These are phyloP conservation scores for Ormosia semicastrata DNA, from an alignment of 306 rosid species.

Conservation along the genomic window DNA sequence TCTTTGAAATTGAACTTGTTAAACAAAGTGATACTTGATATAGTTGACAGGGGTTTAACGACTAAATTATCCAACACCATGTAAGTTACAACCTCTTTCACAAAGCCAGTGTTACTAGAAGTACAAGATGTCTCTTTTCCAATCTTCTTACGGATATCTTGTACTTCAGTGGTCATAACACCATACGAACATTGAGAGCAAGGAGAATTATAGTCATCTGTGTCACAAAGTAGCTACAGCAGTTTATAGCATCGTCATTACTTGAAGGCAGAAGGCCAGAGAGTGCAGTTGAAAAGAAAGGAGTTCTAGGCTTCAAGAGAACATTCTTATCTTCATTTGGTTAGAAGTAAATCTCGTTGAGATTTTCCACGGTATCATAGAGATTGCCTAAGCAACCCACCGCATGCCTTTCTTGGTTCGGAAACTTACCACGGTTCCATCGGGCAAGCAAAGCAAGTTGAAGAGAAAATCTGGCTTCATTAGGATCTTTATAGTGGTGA, in stretches of 20 bases:
- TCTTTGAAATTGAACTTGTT: constrained; percentile 35
- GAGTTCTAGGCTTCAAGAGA: constrained; percentile 22
- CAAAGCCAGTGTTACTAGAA: constrained; percentile 7
- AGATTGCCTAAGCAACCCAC: constrained; percentile 44
- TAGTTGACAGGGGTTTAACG: constrained; percentile 36
- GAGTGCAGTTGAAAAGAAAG: neutral
- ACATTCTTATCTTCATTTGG: constrained; percentile 24
- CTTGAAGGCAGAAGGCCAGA: neutral
- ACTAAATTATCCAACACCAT: constrained; percentile 46
- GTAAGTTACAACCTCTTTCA: constrained; percentile 36
- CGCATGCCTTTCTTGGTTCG: constrained; percentile 28
- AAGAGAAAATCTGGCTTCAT: constrained; percentile 37
- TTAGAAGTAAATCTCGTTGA: constrained; percentile 35
- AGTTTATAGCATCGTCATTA: accelerated
- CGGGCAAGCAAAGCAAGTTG: constrained; percentile 34
- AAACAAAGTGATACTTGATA: constrained; percentile 29
- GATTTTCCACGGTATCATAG: constrained; percentile 40
- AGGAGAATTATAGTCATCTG: accelerated
- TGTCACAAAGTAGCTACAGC: neutral
- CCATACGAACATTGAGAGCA: neutral
- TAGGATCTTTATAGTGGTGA: no score
- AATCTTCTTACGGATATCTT: neutral
- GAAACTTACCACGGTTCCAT: constrained; percentile 12
- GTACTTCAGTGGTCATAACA: no score
- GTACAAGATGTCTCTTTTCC: neutral